These are phyloP conservation scores for Talaromyces sp. DNA, from an alignment of 2,329 filamentous ascomycete genomes.

Conservation along the genomic window DNA sequence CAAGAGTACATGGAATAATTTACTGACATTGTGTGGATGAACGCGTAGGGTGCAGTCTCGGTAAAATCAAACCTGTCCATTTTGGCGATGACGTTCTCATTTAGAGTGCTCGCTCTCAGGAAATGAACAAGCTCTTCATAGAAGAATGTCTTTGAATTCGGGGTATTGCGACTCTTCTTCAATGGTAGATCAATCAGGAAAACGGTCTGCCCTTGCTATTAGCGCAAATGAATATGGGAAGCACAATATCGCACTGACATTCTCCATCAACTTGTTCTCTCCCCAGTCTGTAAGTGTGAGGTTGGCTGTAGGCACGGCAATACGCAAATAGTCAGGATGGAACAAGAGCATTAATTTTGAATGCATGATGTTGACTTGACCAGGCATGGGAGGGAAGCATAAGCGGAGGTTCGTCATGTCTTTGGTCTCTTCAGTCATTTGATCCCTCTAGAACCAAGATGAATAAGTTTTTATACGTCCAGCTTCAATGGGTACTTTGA, in stretches of 20 bases:
- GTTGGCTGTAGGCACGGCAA: slow-evolving; percentile 88
- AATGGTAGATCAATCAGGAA: slow-evolving; percentile 89
- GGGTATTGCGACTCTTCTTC: slow-evolving; percentile 31
- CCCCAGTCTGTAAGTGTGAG: slow-evolving; percentile 88
- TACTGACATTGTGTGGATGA: slow-evolving; percentile 83
- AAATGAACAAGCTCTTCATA: slow-evolving; percentile 72
- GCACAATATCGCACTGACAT: slow-evolving; percentile 54
- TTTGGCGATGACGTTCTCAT: slow-evolving; percentile 66
- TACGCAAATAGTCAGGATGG: slow-evolving; percentile 69
- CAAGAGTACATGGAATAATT: background rate
- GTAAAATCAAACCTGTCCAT: slow-evolving; percentile 80
- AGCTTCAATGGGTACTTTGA: too few relatives aligned
- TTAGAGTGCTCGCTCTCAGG: slow-evolving; percentile 66
- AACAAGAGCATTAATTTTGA: slow-evolving; percentile 93
- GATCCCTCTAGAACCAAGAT: slow-evolving; percentile 7
- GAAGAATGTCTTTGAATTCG: slow-evolving; percentile 56
- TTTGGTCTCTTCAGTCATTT: slow-evolving; percentile 44
- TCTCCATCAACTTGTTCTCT: slow-evolving; percentile 76
- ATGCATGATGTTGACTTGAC: slow-evolving; percentile 77
- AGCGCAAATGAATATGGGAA: background rate
- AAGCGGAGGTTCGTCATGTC: slow-evolving; percentile 59
- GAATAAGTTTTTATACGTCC: too few relatives aligned
- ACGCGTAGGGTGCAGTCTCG: slow-evolving; percentile 70
- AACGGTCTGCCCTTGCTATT: slow-evolving; percentile 55
- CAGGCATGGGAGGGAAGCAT: slow-evolving; percentile 82